Evolutionary conservation across 257 asterid genomes (phyloP).

Genomic region (Forsythia suspensa): DNA sequence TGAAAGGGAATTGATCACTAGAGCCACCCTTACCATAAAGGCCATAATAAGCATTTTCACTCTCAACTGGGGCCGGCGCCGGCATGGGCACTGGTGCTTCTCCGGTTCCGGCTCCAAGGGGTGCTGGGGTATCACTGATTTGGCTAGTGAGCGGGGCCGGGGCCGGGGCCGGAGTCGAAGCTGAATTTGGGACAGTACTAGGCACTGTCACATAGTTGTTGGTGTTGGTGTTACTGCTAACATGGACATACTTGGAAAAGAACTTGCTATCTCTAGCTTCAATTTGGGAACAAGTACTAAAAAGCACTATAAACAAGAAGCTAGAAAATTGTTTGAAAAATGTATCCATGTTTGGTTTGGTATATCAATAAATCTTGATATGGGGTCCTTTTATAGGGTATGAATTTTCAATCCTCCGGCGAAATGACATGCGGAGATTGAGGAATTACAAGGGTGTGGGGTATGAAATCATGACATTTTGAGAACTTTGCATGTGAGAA

Average conservation of each 20-base stretch:
- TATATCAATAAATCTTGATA: background rate
- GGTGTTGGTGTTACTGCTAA: slow-evolving; percentile 13
- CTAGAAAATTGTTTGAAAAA: slow-evolving; percentile 28
- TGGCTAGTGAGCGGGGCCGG: slow-evolving; percentile 35
- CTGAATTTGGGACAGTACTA: slow-evolving; percentile 7
- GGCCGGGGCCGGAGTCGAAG: slow-evolving; percentile 33
- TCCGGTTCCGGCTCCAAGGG: background rate
- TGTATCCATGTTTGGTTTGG: slow-evolving; percentile 33
- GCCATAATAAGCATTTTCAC: slow-evolving; percentile 40
- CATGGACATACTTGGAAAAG: slow-evolving; percentile 35
- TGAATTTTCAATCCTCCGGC: slow-evolving; percentile 14
- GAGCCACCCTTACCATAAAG: slow-evolving; percentile 36
- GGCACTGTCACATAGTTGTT: slow-evolving; percentile 23
- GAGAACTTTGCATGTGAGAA: slow-evolving; percentile 45
- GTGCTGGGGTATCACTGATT: slow-evolving; percentile 22
- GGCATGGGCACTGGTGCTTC: slow-evolving; percentile 22
- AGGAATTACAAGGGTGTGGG: slow-evolving; percentile 46
- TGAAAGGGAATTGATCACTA: background rate
- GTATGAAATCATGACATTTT: slow-evolving; percentile 36
- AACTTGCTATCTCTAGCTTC: slow-evolving; percentile 57
- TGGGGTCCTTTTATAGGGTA: background rate
- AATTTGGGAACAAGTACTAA: slow-evolving; percentile 22
- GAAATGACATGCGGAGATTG: slow-evolving; percentile 54
- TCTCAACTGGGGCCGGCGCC: slow-evolving; percentile 23
- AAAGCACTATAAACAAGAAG: slow-evolving; percentile 27